These are phyloP conservation scores for Acmispon strigosus DNA, from an alignment of 306 rosid species.

Conservation along the genomic window DNA sequence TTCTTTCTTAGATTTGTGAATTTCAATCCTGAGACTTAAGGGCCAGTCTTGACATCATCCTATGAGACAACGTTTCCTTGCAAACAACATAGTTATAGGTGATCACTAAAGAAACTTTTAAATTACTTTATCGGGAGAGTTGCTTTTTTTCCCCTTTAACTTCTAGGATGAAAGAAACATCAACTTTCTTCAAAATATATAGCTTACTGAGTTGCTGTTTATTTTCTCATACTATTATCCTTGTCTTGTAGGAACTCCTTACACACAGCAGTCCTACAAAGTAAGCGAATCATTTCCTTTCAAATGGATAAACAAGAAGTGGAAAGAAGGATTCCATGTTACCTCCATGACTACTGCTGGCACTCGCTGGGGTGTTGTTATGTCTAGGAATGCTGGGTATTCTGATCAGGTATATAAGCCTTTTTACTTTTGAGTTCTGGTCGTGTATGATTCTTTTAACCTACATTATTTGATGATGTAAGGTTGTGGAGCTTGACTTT, in stretches of 20 bases:
- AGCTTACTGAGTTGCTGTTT: neutral
- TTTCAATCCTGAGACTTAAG: neutral
- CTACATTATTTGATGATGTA: neutral
- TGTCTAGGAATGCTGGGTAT: conserved; percentile 92
- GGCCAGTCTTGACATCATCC: neutral
- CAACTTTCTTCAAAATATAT: neutral
- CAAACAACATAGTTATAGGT: neutral
- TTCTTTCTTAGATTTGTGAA: neutral
- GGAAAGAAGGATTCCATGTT: conserved; percentile 97
- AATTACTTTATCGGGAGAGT: neutral
- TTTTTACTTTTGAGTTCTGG: neutral
- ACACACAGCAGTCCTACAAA: conserved; percentile 88
- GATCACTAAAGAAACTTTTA: neutral
- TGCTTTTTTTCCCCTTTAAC: neutral
- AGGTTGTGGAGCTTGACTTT: conserved; percentile 96
- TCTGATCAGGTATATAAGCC: conserved; percentile 68
- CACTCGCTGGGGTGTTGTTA: conserved; percentile 93
- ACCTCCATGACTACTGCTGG: conserved; percentile 97
- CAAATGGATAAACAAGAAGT: conserved; percentile 94
- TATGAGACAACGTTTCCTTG: neutral
- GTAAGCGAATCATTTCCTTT: conserved; percentile 88
- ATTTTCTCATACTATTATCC: conserved; percentile 5
- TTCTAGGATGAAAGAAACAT: neutral
- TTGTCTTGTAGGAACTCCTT: conserved; percentile 63
- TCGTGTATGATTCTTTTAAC: neutral